Base-by-base conservation (phyloP, 306 rosid genomes). In the Begonia fuchsioides region DNA sequence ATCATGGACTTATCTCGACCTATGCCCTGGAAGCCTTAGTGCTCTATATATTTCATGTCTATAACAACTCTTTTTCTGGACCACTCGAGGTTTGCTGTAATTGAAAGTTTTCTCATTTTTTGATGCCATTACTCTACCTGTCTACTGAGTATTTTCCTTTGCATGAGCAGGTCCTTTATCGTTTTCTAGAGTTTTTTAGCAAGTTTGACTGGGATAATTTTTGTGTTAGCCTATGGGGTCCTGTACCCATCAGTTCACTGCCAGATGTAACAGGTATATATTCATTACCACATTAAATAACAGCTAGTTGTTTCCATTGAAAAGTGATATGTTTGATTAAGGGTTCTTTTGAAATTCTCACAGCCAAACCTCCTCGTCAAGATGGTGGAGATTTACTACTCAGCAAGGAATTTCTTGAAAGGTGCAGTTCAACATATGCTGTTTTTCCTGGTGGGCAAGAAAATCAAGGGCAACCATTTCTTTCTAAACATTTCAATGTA, bases 161-260 rank as follows among this genome's bases (percentile, higher is more conserved):
- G 49, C 39, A 5, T 55, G 57, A 52, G 50, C 65, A 92, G 99
- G 99, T 92, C 47, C 83, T 92, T 53, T 86, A 82, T 71, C 87
- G 96, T 10, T 92, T 92, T 65, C 72, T 92, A 50, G 99, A 82
- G 80, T 92, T 92, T 40, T 92, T 92, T 54, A 92, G 99, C 61
- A 86, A 86, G 79, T 92, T 82, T 77, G 96, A 92, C 72, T 92
- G 99, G 99, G 96, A 92, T 32, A 86, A 86, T 64, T 92, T 77
- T 61, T 92, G 99, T 17, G 93, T 92, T 54, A 92, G 99, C 64
- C 68, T 92, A 39, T 77, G 94, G 93, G 99, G 99, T 61, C 99
- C 99, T 41, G 99, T 92, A 14, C 86, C 93, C 51, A 72, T 76
- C 59, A 59, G 69, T 72, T 73, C 83, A n/a, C 99, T 92, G 39